Evolutionary conservation across 139 green algal genomes (phyloP).

Genomic region (Pedinophyceae sp.): DNA sequence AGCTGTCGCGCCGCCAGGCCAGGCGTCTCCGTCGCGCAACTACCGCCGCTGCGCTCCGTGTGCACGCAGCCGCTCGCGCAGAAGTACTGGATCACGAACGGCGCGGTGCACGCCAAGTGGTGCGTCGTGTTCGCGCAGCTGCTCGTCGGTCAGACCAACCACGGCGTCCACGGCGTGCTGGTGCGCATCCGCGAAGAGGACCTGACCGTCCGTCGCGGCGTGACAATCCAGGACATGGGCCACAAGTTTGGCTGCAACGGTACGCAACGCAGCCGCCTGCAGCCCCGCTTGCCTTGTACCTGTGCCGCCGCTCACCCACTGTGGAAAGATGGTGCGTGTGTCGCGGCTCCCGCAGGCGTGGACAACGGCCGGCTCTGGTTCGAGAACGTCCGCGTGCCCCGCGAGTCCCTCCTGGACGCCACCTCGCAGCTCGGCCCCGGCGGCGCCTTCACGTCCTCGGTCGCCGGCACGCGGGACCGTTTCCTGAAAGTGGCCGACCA

Average conservation of each 20-base stretch:
- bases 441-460: constrained; percentile 45
- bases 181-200: constrained; percentile 56
- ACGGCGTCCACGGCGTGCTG: constrained; percentile 82
- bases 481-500: constrained; percentile 72
- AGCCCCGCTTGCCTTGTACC: not conserved
- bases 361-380: constrained; percentile 87
- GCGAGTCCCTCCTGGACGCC: constrained; percentile 53
- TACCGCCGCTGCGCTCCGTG: not conserved
- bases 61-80: not conserved
- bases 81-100: constrained; percentile 82
- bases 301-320: too few species aligned
- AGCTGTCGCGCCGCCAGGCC: too few species aligned
- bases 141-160: constrained; percentile 30
- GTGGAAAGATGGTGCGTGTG: too few species aligned
- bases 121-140: constrained; percentile 74
- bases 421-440: constrained; percentile 34
- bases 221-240: constrained; percentile 55
- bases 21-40: too few species aligned
- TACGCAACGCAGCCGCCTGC: not conserved
- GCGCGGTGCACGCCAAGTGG: constrained; percentile 68
- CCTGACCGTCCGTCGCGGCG: constrained; percentile 27
- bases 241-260: constrained; percentile 82
- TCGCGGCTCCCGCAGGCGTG: too few species aligned
- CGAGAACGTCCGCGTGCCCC: constrained; percentile 45
- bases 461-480: constrained; percentile 47